Evolutionary conservation across 441 rosid genomes (phyloP).

Genomic region (Geranium incanum): DNA sequence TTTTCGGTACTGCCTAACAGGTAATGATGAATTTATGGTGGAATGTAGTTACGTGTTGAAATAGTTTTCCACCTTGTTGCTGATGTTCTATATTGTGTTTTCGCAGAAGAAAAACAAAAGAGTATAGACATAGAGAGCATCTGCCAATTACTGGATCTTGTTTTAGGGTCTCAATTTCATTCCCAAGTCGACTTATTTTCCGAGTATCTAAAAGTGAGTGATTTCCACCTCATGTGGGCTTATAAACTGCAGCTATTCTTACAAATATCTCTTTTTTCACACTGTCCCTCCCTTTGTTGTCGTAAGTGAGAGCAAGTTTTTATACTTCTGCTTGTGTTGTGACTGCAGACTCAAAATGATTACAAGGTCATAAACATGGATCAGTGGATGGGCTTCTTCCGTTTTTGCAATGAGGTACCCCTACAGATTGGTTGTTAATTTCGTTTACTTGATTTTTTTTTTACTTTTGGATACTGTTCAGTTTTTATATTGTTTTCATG

Average conservation of each 20-base stretch:
- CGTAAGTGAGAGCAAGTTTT: not conserved
- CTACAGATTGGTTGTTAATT: not conserved
- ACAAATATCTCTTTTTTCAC: not conserved
- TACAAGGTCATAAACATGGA: conserved; percentile 76
- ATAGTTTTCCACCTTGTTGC: not conserved
- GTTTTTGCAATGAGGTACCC: conserved; percentile 70
- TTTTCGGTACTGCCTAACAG: conserved; percentile 4
- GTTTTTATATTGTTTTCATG: not conserved
- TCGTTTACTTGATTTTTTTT: not conserved
- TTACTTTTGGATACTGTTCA: too few relatives aligned
- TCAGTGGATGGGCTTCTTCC: conserved; percentile 64
- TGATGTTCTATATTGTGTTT: not conserved
- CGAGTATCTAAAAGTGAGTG: conserved; percentile 59
- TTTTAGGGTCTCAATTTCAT: conserved; percentile 58
- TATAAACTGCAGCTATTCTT: not conserved
- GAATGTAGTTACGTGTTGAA: conserved; percentile 11
- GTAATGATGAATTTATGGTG: conserved; percentile 22
- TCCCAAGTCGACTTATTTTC: conserved; percentile 66
- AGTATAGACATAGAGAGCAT: conserved; percentile 79
- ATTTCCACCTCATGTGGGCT: not conserved
- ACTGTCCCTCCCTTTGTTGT: not conserved
- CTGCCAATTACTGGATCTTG: conserved; percentile 68
- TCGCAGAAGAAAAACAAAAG: conserved; percentile 20
- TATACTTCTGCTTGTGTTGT: conserved; percentile 10
- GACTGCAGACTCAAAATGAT: conserved; percentile 50